Conservation (phyloP, 371 early-diverging fungal species). For the Mucor mucedo region DNA sequence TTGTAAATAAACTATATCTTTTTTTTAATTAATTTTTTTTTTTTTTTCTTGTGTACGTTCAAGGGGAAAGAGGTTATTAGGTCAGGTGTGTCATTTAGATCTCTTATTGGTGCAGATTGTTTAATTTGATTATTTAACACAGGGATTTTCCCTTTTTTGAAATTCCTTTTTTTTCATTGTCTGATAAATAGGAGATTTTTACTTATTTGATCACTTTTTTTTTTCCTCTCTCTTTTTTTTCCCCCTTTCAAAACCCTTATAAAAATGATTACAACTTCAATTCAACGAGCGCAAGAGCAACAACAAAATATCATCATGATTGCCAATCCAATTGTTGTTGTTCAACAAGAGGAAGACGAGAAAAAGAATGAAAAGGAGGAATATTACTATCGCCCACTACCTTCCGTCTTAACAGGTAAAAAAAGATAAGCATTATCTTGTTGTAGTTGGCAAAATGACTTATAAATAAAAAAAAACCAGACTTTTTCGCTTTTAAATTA, state of each 20-base stretch:
- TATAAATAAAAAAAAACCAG: conserved; percentile 6
- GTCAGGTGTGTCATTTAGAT: neutral
- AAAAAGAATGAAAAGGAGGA: neutral
- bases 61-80: too few relatives aligned
- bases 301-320: neutral
- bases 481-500: conserved; percentile 37
- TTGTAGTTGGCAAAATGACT: neutral
- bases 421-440: neutral
- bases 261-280: conserved; percentile 7
- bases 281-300: neutral
- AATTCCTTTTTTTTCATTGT: neutral
- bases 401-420: conserved; percentile 26
- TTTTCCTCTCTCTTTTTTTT: neutral
- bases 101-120: conserved; percentile 3
- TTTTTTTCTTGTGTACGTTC: too few relatives aligned
- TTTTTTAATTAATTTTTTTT: too few relatives aligned
- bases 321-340: neutral
- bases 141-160: conserved; percentile 2
- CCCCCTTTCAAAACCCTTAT: too few relatives aligned
- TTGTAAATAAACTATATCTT: conserved; percentile 9
- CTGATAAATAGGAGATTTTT: too few relatives aligned
- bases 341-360: neutral
- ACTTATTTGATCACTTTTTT: neutral
- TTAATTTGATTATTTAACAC: conserved; percentile 5
- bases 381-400: conserved; percentile 21